Conservation (phyloP, 305 asterid species). For the Fraxinus xanthoxyloides region DNA sequence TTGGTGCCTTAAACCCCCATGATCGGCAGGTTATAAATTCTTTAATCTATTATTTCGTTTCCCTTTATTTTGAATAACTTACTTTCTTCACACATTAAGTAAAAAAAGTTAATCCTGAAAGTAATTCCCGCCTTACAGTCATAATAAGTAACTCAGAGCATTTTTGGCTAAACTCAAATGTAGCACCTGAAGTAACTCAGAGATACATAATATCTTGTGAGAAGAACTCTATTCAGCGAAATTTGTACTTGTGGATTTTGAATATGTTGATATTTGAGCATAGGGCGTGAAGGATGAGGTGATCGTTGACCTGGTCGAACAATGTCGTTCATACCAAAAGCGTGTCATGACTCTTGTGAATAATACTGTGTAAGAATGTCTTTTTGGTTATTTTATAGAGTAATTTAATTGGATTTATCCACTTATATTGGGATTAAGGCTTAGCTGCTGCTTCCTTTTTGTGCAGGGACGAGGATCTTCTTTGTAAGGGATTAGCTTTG, state of each 20-base stretch:
- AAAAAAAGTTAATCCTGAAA: neutral
- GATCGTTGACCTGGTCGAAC: conserved; percentile 87
- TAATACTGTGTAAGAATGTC: conserved; percentile 47
- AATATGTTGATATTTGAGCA: conserved; percentile 14
- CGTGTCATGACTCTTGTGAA: conserved; percentile 90
- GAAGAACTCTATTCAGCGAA: neutral
- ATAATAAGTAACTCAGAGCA: neutral
- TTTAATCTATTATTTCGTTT: neutral
- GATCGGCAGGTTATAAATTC: conserved; percentile 60
- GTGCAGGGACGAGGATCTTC: conserved; percentile 83
- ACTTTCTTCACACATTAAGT: neutral
- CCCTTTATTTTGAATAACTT: neutral
- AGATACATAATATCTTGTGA: neutral
- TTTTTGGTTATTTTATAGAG: neutral
- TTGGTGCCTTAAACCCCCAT: conserved; percentile 75
- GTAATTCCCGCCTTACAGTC: neutral
- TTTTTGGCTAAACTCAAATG: neutral
- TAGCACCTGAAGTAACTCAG: neutral
- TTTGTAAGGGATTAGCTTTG: conserved; percentile 71
- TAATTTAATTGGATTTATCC: conserved; percentile 3
- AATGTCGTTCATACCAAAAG: conserved; percentile 81
- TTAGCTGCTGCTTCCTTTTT: neutral
- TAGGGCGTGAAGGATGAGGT: conserved; percentile 88
- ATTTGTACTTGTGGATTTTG: conserved; percentile 1
- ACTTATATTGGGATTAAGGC: neutral